Evolutionary conservation across 2,329 filamentous ascomycete genomes (phyloP).

Genomic region (Seiridium cupressi): DNA sequence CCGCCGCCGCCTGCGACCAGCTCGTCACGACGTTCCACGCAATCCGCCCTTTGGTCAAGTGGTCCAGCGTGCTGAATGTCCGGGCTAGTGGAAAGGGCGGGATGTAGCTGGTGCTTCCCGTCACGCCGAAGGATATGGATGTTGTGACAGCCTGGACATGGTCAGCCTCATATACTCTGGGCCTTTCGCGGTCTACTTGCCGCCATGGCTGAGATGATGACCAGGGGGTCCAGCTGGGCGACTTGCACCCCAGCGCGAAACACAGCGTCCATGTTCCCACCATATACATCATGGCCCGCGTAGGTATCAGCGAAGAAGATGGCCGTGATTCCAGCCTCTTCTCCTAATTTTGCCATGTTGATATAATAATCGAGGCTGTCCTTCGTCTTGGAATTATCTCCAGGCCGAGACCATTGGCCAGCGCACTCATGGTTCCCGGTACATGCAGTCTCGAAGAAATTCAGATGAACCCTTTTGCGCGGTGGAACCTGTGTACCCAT

Average conservation of each 20-base stretch:
- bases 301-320: conserved; percentile 10
- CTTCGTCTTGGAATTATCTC: conserved; percentile 4
- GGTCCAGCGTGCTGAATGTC: conserved; percentile 32
- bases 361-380: conserved; percentile 7
- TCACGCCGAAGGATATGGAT: conserved; percentile 36
- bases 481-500: background rate
- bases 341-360: conserved; percentile 7
- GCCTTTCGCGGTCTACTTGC: background rate
- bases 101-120: conserved; percentile 34
- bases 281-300: conserved; percentile 7
- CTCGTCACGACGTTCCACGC: conserved; percentile 51
- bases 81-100: conserved; percentile 31
- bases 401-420: conserved; percentile 5
- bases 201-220: conserved; percentile 10
- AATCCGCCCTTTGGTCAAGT: conserved; percentile 32
- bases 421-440: conserved; percentile 8
- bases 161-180: background rate
- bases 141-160: conserved; percentile 41
- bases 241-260: conserved; percentile 7
- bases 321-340: conserved; percentile 2
- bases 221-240: conserved; percentile 8
- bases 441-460: conserved; percentile 9
- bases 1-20: conserved; percentile 44
- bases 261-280: conserved; percentile 6
- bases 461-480: conserved; percentile 5